Evolutionary conservation across 2,329 filamentous ascomycete species (phyloP), one percentile per base, ranked within the genome.

Genomic region (Colletotrichum caudatum): DNA sequence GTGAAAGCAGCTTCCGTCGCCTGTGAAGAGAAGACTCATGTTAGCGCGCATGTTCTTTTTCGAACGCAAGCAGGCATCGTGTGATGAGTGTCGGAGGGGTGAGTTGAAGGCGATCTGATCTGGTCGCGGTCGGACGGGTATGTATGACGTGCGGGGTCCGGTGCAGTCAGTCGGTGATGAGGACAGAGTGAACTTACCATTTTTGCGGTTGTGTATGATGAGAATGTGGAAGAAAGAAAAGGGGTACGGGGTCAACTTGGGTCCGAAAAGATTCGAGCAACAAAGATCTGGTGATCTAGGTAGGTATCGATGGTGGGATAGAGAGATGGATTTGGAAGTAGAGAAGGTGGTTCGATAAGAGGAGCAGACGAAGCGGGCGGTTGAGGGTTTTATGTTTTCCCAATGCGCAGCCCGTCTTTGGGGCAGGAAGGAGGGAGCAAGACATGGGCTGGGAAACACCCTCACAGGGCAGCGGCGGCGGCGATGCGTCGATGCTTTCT

Each of bases 1-100:
- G 74, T 72, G 56, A 78, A 74, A 65, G 76, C 72, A 69, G 77
- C 74, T 64, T 76, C 76, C 69, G 74, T 75, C 71, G 79, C 77
- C 78, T 79, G 64, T 79, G 64, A 37, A 44, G 39, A 26, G 44
- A 35, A 67, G 57, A 51, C 8, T 29, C 58, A 50, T 66, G 66
- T 76, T 74, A 77, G 76, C 65, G 76, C 65, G 18, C 2, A 44
- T 59, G 37, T 16, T 33, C 16, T 3, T 11, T 33, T 29, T 39
- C 12, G n/a, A 26, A 5, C 3, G 29, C 29, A 29, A 29, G 29
- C 14, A 51, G 20, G 29, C 12, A 51, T 20, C 46, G 46, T 51
- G 16, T 20, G 20, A 20, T 20, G 20, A 20, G 53, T 33, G 7
- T 51, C 16, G 37, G 26, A 41, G 20, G 51, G 60, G 41, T 14